Conservation (phyloP, 305 asterid genomes). For the Solanum chacoense region DNA sequence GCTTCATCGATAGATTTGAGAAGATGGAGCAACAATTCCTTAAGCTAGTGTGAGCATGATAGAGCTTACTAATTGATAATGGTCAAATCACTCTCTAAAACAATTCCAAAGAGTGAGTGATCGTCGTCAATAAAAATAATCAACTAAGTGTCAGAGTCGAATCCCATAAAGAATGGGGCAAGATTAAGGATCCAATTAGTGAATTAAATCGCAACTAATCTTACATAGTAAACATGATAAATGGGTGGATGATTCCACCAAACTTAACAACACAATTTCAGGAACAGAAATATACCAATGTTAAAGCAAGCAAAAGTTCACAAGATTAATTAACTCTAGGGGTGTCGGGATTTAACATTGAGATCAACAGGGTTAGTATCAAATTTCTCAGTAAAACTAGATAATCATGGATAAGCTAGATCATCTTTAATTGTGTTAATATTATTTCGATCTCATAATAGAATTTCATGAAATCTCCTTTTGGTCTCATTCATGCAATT, state of each 20-base stretch:
- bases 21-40: neutral
- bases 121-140: too few species aligned
- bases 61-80: neutral
- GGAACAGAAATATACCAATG: too few species aligned
- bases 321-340: neutral
- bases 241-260: neutral
- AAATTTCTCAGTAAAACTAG: too few species aligned
- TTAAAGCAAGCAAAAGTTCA: neutral
- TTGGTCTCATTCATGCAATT: too few species aligned
- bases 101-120: too few species aligned
- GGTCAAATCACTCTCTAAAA: neutral
- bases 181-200: too few species aligned
- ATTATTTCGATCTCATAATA: neutral
- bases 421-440: neutral
- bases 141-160: neutral
- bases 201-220: neutral
- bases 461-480: neutral
- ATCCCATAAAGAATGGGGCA: neutral
- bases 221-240: neutral
- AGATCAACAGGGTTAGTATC: neutral
- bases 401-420: neutral
- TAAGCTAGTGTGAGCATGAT: neutral
- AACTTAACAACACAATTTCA: neutral
- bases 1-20: neutral
- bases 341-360: neutral